Percentiles rank a stretch among this genome's conserved stretches.
phyloP scores from a whole-genome alignment of 2,329 filamentous ascomycete genomes.

The Colletotrichum somersetense region DNA sequence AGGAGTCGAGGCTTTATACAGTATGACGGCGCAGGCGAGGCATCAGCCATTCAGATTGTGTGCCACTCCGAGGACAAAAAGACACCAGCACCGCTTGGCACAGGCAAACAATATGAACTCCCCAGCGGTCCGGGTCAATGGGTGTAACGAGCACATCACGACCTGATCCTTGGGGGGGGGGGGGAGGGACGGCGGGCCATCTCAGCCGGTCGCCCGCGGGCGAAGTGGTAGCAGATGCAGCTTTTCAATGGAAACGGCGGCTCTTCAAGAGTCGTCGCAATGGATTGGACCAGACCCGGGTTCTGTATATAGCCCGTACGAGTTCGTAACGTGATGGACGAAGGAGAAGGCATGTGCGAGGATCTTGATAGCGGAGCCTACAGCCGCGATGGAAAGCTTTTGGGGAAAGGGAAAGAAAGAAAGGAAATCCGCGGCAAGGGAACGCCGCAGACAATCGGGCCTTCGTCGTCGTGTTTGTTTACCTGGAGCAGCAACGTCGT shows the following conservation, averaged over 20 bases:
- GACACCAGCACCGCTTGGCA: neutral
- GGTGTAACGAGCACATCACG: neutral
- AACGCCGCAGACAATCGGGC: neutral
- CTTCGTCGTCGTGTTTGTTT: too few species aligned
- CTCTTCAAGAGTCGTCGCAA: neutral
- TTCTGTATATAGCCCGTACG: conserved; percentile 4
- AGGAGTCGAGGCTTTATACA: conserved; percentile 14
- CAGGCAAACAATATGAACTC: neutral
- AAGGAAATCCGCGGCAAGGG: conserved; percentile 9
- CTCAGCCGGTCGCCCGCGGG: too few species aligned
- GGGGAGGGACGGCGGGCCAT: neutral
- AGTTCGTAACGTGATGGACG: neutral
- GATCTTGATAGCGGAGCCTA: neutral
- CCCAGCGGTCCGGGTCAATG: neutral
- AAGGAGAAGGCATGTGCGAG: neutral
- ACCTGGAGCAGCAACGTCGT: too few species aligned
- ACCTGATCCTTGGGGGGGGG: neutral
- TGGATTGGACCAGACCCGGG: neutral
- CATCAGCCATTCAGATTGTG: conserved; percentile 7
- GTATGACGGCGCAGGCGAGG: conserved; percentile 17
- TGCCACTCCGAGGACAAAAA: neutral
- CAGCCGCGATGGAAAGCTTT: neutral
- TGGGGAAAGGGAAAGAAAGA: neutral
- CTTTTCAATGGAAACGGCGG: neutral
- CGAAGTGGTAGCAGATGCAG: too few species aligned